Evolutionary conservation across 495 filamentous ascomycete genomes (phyloP), one percentile per base, ranked within the genome.

Genomic region (Penicillium manginii): DNA sequence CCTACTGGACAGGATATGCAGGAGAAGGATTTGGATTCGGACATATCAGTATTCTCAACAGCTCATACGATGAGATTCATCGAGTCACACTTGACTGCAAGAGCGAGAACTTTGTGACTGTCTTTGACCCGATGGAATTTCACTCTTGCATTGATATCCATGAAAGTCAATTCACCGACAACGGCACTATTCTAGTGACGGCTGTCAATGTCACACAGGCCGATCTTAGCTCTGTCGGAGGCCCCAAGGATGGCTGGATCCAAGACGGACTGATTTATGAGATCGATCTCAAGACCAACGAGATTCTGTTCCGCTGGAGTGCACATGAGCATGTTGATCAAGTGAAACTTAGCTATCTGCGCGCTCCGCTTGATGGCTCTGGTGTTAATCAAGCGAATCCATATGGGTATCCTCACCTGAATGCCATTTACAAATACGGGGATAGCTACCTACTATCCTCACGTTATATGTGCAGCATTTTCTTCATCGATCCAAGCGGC

Each of bases 181-280:
- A 80, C 22, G 68, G 78, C 50, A 85, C 81, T 0, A 74, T 81
- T 12, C 66, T 84, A 3, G 79, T 83, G n/a, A 78, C 77, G 11
- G 74, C 80, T 11, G 82, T 83, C 43, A 78, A 83, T 54, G 72
- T 74, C 9, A 79, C 78, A 10, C 70, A 66, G 18, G 66, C 73
- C 37, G 76, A 84, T 60, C 53, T 82, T 46, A 74, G 66, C 2
- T 61, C 73, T 5, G 67, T 79, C 50, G 79, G 78, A 12, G 78
- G 73, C 2, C 71, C 72, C 1, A 57, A 58, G 7, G 65, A 79
- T 54, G 81, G 81, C 42, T 83, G 79, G 78, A 74, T 83, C 21
- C 73, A 77, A 18, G 78, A 83, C 62, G 69, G 75, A 26, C 72
- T 81, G 10, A 59, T 83, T 31, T 79, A 81, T 54, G 81, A 83